Evolutionary conservation across 441 rosid species (phyloP), one percentile per base, ranked within the genome.

Genomic region (Daphne laureola): DNA sequence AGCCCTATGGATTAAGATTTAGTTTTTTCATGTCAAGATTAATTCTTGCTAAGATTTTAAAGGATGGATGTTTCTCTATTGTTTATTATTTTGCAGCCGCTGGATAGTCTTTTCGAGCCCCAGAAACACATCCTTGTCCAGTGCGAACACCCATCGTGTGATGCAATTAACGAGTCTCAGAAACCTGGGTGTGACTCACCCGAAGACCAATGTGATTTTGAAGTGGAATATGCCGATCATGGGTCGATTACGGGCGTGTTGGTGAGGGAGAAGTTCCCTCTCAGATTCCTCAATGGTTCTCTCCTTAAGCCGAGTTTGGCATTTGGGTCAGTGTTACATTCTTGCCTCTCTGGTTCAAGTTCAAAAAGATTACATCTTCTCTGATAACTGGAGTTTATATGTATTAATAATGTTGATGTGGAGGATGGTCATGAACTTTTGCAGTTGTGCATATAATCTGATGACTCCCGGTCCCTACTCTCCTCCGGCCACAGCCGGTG

Each of bases 321-420:
- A 56, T 92, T 88, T 53, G 98, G 98, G 98, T 92, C 68, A 48
- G 84, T 68, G 43, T 54, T 65, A 46, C 3, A 1, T 31, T 7
- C 8, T 31, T 7, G 38, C 11, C 38, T 31, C 38, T 31, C 1
- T 0, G 11, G 38, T 31, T 31, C 38, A 31, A 31, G 11, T 31
- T 31, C 11, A 31, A 9, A 5, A 5, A 31, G 38, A 9, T 31
- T 7, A 0, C 0, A 31, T 6, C 38, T 31, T 31, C 3, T 31
- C 38, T 6, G 38, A 2, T 31, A 27, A 27, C 43, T 21, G 14
- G 13, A 18, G 14, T 1, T 21, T 25, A 27, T 25, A 44, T 15
- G n/a, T 17, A 17, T 54, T 16, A 8, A 25, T 7, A 31, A 31
- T 31, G 5, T 27, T 51, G 7, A 21, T 14, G 9, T 25, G 40